These are phyloP conservation scores for Juglanconis oblonga DNA, from an alignment of 2,329 filamentous ascomycete species.

Conservation along the genomic window DNA sequence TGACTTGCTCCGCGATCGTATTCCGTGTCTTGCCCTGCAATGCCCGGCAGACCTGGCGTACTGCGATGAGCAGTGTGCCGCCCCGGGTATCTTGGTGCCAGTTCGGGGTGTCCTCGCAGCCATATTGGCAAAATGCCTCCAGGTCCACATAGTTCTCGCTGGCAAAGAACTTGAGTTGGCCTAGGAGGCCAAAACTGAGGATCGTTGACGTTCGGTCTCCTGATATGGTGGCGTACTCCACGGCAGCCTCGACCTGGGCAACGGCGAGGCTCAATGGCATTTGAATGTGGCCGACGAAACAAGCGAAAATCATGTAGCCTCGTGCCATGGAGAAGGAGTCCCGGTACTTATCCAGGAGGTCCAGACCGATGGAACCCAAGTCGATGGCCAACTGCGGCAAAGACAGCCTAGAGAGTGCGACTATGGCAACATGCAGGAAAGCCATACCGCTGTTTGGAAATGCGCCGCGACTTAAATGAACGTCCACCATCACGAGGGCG, in stretches of 20 bases:
- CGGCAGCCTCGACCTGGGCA: conserved; percentile 59
- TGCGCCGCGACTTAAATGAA: conserved; percentile 60
- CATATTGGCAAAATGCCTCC: conserved; percentile 67
- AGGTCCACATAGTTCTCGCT: conserved; percentile 68
- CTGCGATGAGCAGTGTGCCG: conserved; percentile 64
- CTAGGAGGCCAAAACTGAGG: conserved; percentile 66
- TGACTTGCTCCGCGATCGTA: conserved; percentile 49
- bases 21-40: conserved; percentile 70
- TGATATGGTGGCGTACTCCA: conserved; percentile 63
- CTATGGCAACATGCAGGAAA: conserved; percentile 66
- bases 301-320: conserved; percentile 65
- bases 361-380: conserved; percentile 59
- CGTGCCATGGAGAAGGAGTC: conserved; percentile 66
- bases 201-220: conserved; percentile 72
- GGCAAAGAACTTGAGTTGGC: conserved; percentile 65
- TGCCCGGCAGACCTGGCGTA: conserved; percentile 65
- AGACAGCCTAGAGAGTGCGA: conserved; percentile 67
- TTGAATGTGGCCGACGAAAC: conserved; percentile 69
- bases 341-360: conserved; percentile 60
- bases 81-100: conserved; percentile 72
- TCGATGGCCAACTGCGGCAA: conserved; percentile 67
- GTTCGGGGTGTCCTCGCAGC: conserved; percentile 70
- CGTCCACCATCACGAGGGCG: conserved; percentile 62
- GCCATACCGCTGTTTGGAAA: conserved; percentile 68
- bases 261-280: conserved; percentile 58